Percentiles rank a stretch among this genome's conserved stretches.
phyloP scores from a whole-genome alignment of 2,329 filamentous ascomycete genomes.

The Epichloe amarillans region DNA sequence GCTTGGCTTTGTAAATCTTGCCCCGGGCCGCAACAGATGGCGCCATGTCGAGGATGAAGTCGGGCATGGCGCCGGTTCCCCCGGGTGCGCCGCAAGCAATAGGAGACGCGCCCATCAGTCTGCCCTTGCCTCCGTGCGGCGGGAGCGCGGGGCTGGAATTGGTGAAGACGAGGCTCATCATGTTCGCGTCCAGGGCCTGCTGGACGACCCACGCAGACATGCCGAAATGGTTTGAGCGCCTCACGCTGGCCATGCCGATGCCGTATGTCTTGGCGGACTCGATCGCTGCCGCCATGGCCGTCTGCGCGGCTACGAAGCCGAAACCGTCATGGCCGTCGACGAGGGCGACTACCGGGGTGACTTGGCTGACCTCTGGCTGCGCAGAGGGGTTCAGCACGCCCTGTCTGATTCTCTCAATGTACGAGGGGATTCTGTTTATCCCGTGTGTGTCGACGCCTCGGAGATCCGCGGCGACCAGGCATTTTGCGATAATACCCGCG shows the following conservation, averaged over 20 bases:
- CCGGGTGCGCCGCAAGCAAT: conserved; percentile 66
- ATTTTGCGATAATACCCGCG: conserved; percentile 50
- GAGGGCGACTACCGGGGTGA: conserved; percentile 59
- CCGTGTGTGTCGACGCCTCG: conserved; percentile 69
- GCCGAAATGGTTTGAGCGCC: conserved; percentile 70
- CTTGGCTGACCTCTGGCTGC: conserved; percentile 41
- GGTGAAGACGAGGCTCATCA: conserved; percentile 60
- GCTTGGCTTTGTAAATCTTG: conserved; percentile 58
- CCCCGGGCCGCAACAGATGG: conserved; percentile 56
- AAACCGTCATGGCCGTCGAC: conserved; percentile 59
- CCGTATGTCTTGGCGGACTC: conserved; percentile 50
- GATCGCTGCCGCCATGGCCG: conserved; percentile 54
- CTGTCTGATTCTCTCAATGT: conserved; percentile 58
- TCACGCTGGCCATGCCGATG: conserved; percentile 64
- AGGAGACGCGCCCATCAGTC: conserved; percentile 61
- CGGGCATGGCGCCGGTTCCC: conserved; percentile 30
- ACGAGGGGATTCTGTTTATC: conserved; percentile 65
- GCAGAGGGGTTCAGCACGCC: conserved; percentile 52
- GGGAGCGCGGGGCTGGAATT: conserved; percentile 62
- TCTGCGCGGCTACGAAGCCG: conserved; percentile 57
- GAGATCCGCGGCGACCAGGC: conserved; percentile 61
- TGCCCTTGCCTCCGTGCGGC: conserved; percentile 53
- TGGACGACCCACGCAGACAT: conserved; percentile 75
- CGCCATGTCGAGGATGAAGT: conserved; percentile 65
- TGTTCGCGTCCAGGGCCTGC: conserved; percentile 57